These are phyloP conservation scores for Chlamydomonas sp. DNA, from an alignment of 139 green algal species.

Conservation along the genomic window DNA sequence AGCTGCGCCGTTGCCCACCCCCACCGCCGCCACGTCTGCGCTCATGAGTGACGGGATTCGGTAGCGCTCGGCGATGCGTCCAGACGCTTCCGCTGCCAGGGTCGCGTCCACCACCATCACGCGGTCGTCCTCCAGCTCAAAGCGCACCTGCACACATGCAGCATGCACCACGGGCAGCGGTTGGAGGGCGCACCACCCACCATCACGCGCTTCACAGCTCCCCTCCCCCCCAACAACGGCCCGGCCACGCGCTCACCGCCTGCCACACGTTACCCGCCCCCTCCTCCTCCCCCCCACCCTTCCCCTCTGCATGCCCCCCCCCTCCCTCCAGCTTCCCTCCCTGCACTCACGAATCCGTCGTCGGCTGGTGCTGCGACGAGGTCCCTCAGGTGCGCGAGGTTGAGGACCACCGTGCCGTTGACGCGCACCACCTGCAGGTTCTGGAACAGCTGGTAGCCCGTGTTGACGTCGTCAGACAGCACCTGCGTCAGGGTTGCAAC, in stretches of 20 bases:
- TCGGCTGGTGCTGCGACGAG: slow-evolving; percentile 8
- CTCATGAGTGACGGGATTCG: slow-evolving; percentile 27
- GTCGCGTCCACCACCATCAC: slow-evolving; percentile 47
- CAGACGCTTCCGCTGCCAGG: slow-evolving; percentile 15
- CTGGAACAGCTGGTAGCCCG: slow-evolving; percentile 51
- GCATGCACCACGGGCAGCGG: no score
- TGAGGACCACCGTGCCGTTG: slow-evolving; percentile 44
- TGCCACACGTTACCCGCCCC: no score
- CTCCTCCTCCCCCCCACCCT: no score
- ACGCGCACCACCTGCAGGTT: slow-evolving; percentile 49
- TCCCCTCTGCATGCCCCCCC: no score
- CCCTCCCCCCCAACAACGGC: no score
- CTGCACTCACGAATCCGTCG: slow-evolving; percentile 12
- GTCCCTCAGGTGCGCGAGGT: slow-evolving; percentile 46
- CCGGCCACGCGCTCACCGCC: no score
- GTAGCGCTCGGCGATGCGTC: slow-evolving; percentile 35
- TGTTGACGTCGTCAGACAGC: slow-evolving; percentile 55
- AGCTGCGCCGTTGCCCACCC: no score
- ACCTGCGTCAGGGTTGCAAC: no score
- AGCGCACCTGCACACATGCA: slow-evolving; percentile 27
- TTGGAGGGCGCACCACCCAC: no score
- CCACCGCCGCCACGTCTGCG: not conserved
- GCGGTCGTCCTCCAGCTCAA: slow-evolving; percentile 58
- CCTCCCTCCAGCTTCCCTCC: no score
- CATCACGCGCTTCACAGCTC: no score